Evolutionary conservation across 2,329 filamentous ascomycete species (phyloP).

Genomic region (Verticillium isaacii): DNA sequence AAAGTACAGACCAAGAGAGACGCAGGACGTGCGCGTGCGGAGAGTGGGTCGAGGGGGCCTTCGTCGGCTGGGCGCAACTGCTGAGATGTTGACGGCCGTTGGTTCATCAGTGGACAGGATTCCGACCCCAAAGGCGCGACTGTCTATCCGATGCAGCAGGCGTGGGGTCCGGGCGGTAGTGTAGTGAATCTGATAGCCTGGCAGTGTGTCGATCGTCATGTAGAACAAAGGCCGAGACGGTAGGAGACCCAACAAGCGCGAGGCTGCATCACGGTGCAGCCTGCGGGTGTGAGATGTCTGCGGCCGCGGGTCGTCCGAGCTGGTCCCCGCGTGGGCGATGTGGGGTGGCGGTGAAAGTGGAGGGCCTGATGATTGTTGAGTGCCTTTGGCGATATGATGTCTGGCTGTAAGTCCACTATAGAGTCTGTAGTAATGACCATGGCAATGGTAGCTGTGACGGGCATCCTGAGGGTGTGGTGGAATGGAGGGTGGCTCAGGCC

Average conservation of each 20-base stretch:
- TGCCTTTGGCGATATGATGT: background rate
- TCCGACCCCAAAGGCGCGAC: background rate
- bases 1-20: background rate
- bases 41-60: background rate
- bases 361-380: background rate
- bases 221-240: conserved; percentile 5
- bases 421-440: background rate
- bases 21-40: background rate
- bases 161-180: conserved; percentile 8
- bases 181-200: background rate
- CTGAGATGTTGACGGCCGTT: conserved; percentile 1
- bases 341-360: conserved; percentile 1
- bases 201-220: background rate
- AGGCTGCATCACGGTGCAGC: background rate
- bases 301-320: conserved; percentile 7
- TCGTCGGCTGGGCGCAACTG: background rate
- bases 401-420: no score
- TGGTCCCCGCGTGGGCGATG: conserved; percentile 1
- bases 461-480: background rate
- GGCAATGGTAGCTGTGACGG: background rate
- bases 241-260: conserved; percentile 6
- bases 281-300: conserved; percentile 5
- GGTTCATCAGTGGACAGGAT: background rate
- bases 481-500: background rate
- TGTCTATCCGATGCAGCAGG: conserved; percentile 8